These are phyloP conservation scores for Astragalus glycyphyllos DNA, from an alignment of 306 rosid species.

Conservation along the genomic window DNA sequence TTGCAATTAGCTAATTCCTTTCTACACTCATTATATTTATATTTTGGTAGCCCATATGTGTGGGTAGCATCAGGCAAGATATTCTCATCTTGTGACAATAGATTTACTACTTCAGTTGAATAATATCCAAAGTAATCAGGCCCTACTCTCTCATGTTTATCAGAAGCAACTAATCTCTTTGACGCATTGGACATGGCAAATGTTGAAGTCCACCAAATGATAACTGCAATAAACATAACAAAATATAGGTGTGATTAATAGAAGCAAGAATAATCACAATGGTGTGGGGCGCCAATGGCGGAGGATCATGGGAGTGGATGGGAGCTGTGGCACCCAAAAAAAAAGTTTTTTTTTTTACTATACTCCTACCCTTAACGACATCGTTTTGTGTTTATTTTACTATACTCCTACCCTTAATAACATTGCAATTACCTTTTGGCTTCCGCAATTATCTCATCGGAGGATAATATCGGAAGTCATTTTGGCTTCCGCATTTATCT, in stretches of 20 bases:
- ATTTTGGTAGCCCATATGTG: slow-evolving; percentile 41
- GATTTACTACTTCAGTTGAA: slow-evolving; percentile 54
- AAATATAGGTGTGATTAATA: slow-evolving; percentile 1
- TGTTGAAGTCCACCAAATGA: slow-evolving; percentile 44
- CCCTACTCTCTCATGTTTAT: slow-evolving; percentile 52
- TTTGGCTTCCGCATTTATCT: no score
- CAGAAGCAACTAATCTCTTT: slow-evolving; percentile 43
- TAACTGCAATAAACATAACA: slow-evolving; percentile 39
- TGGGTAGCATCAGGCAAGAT: slow-evolving; percentile 43
- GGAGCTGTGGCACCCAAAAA: no score
- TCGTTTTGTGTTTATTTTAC: no score
- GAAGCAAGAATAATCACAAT: not conserved
- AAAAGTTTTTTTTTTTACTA: no score
- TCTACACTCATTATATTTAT: slow-evolving; percentile 34
- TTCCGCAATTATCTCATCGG: no score
- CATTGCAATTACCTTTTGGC: no score
- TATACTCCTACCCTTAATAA: no score
- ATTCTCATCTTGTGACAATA: slow-evolving; percentile 66
- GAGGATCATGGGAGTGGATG: no score
- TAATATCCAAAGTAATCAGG: slow-evolving; percentile 90
- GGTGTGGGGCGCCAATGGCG: no score
- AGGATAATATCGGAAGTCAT: no score
- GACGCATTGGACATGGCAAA: slow-evolving; percentile 71
- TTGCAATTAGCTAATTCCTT: slow-evolving; percentile 36
- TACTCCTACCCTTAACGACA: no score